Conservation (phyloP, 139 green algal genomes). For the Auxenochlorella pyrenoidosa region DNA sequence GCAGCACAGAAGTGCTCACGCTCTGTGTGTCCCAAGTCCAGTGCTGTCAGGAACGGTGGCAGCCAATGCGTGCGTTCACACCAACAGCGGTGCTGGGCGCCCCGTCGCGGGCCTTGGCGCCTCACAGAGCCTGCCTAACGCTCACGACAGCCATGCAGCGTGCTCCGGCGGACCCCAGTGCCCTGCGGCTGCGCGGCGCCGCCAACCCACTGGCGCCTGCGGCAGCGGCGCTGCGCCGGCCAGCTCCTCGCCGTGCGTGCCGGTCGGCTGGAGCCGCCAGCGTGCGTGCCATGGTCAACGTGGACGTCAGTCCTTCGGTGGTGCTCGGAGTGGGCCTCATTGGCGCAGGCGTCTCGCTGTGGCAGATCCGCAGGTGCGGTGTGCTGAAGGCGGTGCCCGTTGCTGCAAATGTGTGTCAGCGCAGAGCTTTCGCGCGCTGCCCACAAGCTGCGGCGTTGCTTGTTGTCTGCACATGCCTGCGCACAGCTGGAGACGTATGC, state of each 20-base stretch:
- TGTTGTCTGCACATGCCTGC: background rate
- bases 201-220: background rate
- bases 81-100: no score
- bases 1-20: no score
- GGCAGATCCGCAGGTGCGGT: slow-evolving; percentile 57
- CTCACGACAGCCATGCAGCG: no score
- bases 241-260: no score
- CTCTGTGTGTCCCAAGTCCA: no score
- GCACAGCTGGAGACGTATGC: no score
- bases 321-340: slow-evolving; percentile 72
- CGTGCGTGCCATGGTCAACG: slow-evolving; percentile 68
- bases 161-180: background rate
- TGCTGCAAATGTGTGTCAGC: background rate
- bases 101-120: no score
- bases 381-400: no score
- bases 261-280: background rate
- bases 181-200: background rate
- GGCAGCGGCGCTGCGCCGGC: no score
- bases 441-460: background rate
- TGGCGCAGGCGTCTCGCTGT: slow-evolving; percentile 61
- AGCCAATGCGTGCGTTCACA: no score
- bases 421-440: background rate
- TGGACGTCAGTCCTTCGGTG: slow-evolving; percentile 75
- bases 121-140: no score
- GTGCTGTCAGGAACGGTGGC: no score